A percentile compares a stretch with the other conserved stretches of the same genome.
Evolutionary conservation across 768 basidiomycete genomes (phyloP).

Genomic region (Suillus subluteus): DNA sequence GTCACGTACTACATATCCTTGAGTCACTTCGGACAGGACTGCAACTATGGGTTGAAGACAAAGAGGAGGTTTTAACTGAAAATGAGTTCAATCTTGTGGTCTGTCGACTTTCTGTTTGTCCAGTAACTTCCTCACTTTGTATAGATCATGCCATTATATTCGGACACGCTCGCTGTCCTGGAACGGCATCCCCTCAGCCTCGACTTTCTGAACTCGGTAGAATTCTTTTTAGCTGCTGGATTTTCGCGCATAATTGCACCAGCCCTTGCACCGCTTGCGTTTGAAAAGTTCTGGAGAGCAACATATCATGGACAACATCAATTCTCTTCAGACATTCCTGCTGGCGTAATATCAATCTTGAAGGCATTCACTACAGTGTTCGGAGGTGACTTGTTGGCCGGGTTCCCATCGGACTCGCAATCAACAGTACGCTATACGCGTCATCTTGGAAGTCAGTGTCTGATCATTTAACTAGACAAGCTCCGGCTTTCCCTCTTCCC

Average conservation of each 20-base stretch:
- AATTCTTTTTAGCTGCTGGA: constrained; percentile 52
- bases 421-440: constrained; percentile 25
- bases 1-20: constrained; percentile 40
- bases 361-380: constrained; percentile 49
- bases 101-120: constrained; percentile 22
- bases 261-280: constrained; percentile 54
- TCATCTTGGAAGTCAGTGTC: neutral
- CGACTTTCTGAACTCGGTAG: constrained; percentile 43
- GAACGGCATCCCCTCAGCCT: constrained; percentile 42
- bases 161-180: constrained; percentile 44
- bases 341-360: constrained; percentile 47
- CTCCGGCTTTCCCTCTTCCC: neutral
- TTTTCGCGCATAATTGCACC: constrained; percentile 52
- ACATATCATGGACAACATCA: constrained; percentile 51
- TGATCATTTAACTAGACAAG: constrained; percentile 1
- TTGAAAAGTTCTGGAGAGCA: constrained; percentile 60
- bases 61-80: constrained; percentile 40
- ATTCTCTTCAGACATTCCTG: constrained; percentile 43
- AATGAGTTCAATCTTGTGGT: constrained; percentile 54
- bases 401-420: constrained; percentile 44
- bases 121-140: neutral
- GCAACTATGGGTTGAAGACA: constrained; percentile 58
- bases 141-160: constrained; percentile 46
- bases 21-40: constrained; percentile 42
- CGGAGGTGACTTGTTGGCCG: constrained; percentile 51